phyloP scores from a whole-genome alignment of 2,329 filamentous ascomycete genomes.

The Arthrobotrys iridis region DNA sequence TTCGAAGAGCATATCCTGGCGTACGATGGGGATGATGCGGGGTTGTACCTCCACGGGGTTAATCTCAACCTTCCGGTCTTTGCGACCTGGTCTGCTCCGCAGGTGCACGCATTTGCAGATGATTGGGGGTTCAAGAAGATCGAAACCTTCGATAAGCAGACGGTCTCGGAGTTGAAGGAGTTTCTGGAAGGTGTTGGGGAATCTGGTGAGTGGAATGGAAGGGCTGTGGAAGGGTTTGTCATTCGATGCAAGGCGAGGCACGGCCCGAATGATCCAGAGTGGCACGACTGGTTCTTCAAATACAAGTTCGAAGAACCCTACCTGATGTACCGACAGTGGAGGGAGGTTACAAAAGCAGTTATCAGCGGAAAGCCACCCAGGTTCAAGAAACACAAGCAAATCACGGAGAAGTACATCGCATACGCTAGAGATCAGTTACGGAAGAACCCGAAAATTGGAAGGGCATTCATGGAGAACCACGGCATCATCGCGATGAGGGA shows the following conservation, averaged over 20 bases:
- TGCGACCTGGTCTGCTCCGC: slow-evolving; percentile 79
- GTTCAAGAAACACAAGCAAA: slow-evolving; percentile 84
- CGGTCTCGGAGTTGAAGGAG: slow-evolving; percentile 75
- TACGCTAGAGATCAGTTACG: slow-evolving; percentile 81
- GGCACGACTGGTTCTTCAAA: slow-evolving; percentile 99
- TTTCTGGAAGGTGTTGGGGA: slow-evolving; percentile 88
- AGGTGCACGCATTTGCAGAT: slow-evolving; percentile 90
- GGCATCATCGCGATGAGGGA: slow-evolving; percentile 92
- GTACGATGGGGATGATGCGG: slow-evolving; percentile 82
- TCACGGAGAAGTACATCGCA: slow-evolving; percentile 88
- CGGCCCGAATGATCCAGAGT: slow-evolving; percentile 67
- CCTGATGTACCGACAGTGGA: slow-evolving; percentile 98
- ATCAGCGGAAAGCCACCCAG: slow-evolving; percentile 79
- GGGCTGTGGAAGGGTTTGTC: slow-evolving; percentile 96
- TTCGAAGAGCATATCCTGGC: slow-evolving; percentile 98
- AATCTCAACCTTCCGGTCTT: slow-evolving; percentile 96
- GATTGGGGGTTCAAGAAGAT: slow-evolving; percentile 94
- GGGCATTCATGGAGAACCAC: slow-evolving; percentile 84
- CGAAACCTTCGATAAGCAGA: slow-evolving; percentile 78
- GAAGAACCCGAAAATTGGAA: slow-evolving; percentile 73
- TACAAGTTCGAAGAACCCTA: slow-evolving; percentile 99
- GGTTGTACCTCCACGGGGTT: slow-evolving; percentile 93
- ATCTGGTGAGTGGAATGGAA: slow-evolving; percentile 86
- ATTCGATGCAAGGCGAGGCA: slow-evolving; percentile 80
- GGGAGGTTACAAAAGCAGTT: slow-evolving; percentile 91